These are phyloP conservation scores for Alternaria tenuissima DNA, from an alignment of 2,329 filamentous ascomycete genomes.

Conservation along the genomic window DNA sequence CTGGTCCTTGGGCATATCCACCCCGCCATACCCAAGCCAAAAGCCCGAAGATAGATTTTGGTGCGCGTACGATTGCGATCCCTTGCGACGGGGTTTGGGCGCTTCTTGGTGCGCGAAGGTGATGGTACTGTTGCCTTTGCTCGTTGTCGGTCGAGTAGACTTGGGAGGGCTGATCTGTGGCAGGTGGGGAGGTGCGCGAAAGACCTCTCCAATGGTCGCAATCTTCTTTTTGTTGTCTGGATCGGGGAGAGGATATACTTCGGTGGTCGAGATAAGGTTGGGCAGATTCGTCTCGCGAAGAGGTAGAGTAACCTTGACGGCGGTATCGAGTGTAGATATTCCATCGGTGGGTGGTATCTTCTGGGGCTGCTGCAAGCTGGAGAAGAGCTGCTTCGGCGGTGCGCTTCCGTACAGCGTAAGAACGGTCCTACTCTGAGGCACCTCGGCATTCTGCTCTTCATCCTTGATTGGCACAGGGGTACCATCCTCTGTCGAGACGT, in stretches of 20 bases:
- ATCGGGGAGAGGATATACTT: conserved; percentile 65
- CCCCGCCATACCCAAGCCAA: conserved; percentile 66
- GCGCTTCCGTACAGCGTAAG: conserved; percentile 81
- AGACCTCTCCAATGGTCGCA: conserved; percentile 76
- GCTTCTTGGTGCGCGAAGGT: conserved; percentile 63
- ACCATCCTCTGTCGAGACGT: conserved; percentile 20
- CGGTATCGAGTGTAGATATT: conserved; percentile 48
- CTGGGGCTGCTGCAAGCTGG: conserved; percentile 73
- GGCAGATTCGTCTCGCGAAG: conserved; percentile 74
- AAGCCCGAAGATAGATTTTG: conserved; percentile 71
- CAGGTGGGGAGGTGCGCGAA: conserved; percentile 72
- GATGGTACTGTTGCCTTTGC: conserved; percentile 59
- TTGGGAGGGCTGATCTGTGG: conserved; percentile 75
- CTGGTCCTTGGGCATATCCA: conserved; percentile 53
- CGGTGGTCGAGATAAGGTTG: conserved; percentile 75
- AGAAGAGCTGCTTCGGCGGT: conserved; percentile 79
- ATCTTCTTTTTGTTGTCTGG: conserved; percentile 58
- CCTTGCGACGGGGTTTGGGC: conserved; percentile 54
- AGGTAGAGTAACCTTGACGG: conserved; percentile 56
- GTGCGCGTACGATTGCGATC: conserved; percentile 67
- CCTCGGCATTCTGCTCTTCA: conserved; percentile 34
- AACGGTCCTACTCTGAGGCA: conserved; percentile 63
- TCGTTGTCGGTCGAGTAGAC: conserved; percentile 73
- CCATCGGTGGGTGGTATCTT: conserved; percentile 46
- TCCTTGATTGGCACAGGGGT: conserved; percentile 29